These are phyloP conservation scores for Purpureocillium takamizusanense DNA, from an alignment of 2,329 filamentous ascomycete genomes.

Conservation along the genomic window DNA sequence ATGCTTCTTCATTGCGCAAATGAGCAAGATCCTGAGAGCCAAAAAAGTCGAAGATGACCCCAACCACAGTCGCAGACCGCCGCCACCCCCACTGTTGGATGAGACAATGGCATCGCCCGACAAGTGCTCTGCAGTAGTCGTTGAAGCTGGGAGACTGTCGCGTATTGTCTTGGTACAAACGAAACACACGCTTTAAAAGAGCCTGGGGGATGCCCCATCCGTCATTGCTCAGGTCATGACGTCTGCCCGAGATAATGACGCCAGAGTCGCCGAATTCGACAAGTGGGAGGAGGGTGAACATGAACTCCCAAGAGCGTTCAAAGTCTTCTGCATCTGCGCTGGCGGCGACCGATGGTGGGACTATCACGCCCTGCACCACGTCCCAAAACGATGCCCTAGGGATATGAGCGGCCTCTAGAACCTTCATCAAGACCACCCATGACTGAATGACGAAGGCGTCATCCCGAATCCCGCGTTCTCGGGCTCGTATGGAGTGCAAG, in stretches of 20 bases:
- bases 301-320: slow-evolving; percentile 47
- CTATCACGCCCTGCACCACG: slow-evolving; percentile 35
- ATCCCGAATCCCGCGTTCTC: slow-evolving; percentile 43
- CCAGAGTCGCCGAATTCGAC: slow-evolving; percentile 50
- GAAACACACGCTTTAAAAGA: slow-evolving; percentile 47
- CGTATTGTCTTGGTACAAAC: slow-evolving; percentile 45
- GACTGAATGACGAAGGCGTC: slow-evolving; percentile 37
- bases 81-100: slow-evolving; percentile 59
- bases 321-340: slow-evolving; percentile 35
- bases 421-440: slow-evolving; percentile 51
- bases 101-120: slow-evolving; percentile 53
- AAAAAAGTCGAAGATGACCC: slow-evolving; percentile 60
- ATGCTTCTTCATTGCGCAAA: slow-evolving; percentile 55
- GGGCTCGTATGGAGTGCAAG: slow-evolving; percentile 32
- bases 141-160: slow-evolving; percentile 55
- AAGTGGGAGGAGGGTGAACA: slow-evolving; percentile 54
- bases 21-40: slow-evolving; percentile 52
- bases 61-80: slow-evolving; percentile 46
- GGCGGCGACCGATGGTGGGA: slow-evolving; percentile 21
- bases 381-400: slow-evolving; percentile 53
- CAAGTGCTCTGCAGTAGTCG: slow-evolving; percentile 50
- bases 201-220: slow-evolving; percentile 54
- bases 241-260: slow-evolving; percentile 27
- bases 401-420: slow-evolving; percentile 40
- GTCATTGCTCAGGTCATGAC: slow-evolving; percentile 27